Base-by-base conservation (phyloP, 2,329 filamentous ascomycete genomes). In the Ophiocordyceps polyrhachis-furcata region DNA sequence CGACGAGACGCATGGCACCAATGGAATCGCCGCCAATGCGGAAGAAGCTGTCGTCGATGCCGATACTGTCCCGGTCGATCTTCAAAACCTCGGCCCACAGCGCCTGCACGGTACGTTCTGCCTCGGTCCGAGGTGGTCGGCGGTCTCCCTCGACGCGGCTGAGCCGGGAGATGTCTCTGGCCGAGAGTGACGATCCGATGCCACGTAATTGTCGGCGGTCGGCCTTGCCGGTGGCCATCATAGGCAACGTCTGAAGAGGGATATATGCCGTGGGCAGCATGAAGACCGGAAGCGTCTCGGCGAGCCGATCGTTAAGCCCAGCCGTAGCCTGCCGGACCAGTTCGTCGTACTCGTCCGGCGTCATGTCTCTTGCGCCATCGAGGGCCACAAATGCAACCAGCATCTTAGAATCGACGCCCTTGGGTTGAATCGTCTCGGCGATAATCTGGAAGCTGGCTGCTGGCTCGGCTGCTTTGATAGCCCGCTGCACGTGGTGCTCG, bases 11-110 rank as follows among this genome's bases (percentile, higher is more conserved):
- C 56, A 67, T 66, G 17, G 63, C 62, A 0, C 50, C 52, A 21
- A 66, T 62, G 8, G 63, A 66, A 44, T 67, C 63, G 8, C 64
- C 64, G 5, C 63, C 63, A 4, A 64, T 50, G 17, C 52, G 51
- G 42, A 66, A 55, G 49, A 66, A 66, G 50, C 54, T 55, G 47
- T 58, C 55, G 9, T 58, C 52, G 2, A 52, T 44, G 14, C 53
- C 50, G 46, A 65, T 54, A 5, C 56, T 54, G 1, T 53, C 53
- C 0, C 55, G 45, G 0, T 57, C 53, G 17, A 65, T 48, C 43
- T 61, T 59, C 17, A 69, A 53, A 0, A 66, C 58, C 40, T 58
- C 52, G 2, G 61, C 58, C 60, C 63, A 68, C 13, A 68, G 53
- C 8, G 44, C n/a, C 31, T 51, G 53, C 44, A 51, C 51, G 43